A percentile compares a stretch with the other conserved stretches of the same genome.
These are phyloP conservation scores for Spinacia oleracea DNA, from an alignment of 179 eudicot species.

Conservation along the genomic window DNA sequence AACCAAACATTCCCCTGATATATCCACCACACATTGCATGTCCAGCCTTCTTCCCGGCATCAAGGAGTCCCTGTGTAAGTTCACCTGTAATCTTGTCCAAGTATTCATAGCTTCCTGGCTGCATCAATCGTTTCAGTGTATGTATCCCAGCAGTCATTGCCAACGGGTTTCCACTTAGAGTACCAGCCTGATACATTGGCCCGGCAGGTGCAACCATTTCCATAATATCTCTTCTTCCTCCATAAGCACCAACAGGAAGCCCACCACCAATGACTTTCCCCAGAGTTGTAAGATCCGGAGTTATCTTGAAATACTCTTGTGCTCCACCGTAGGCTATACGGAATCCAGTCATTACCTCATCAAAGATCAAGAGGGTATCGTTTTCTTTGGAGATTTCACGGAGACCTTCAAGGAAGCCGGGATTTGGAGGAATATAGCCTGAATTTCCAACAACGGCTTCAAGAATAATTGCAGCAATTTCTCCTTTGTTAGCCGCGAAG, in stretches of 20 bases:
- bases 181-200: constrained; percentile 94
- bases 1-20: constrained; percentile 90
- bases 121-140: constrained; percentile 74
- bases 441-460: constrained; percentile 96
- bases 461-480: constrained; percentile 79
- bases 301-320: constrained; percentile 81
- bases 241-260: constrained; percentile 93
- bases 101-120: constrained; percentile 72
- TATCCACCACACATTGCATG: constrained; percentile 83
- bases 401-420: constrained; percentile 68
- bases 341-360: constrained; percentile 95
- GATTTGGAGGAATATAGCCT: constrained; percentile 75
- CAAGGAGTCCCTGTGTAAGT: constrained; percentile 67
- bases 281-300: constrained; percentile 85
- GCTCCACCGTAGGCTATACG: constrained; percentile 94
- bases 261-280: constrained; percentile 98
- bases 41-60: constrained; percentile 85
- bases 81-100: constrained; percentile 66
- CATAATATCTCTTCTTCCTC: constrained; percentile 95
- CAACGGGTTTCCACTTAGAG: constrained; percentile 95
- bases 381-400: constrained; percentile 65
- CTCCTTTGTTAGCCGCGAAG: constrained; percentile 68
- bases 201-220: constrained; percentile 98
- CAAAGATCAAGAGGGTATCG: constrained; percentile 70
- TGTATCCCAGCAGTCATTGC: constrained; percentile 99